A percentile compares a stretch with the other conserved stretches of the same genome.
Conservation (phyloP, 495 filamentous ascomycete species). For the Aspergillus carlsbadensis region DNA sequence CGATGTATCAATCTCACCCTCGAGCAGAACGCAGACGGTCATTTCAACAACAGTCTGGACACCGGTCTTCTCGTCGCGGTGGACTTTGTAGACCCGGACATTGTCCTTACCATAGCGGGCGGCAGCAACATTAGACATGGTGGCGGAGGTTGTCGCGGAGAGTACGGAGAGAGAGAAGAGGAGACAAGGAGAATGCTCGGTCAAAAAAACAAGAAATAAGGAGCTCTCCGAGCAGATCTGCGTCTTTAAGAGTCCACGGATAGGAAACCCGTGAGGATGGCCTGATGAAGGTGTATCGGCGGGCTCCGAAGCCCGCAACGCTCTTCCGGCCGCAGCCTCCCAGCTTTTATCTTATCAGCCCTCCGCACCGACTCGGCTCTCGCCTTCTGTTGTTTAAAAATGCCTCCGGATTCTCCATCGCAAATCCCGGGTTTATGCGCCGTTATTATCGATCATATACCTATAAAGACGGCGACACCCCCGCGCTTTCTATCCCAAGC, state of each 20-base stretch:
- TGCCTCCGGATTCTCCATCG: no score
- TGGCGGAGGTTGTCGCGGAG: not conserved
- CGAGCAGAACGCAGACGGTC: conserved; percentile 86
- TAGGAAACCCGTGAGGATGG: conserved; percentile 17
- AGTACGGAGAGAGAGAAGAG: conserved; percentile 1
- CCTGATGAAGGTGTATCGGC: conserved; percentile 32
- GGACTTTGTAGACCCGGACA: conserved; percentile 93
- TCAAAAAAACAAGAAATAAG: not conserved
- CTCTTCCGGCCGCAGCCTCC: conserved; percentile 30
- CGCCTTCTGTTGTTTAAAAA: not conserved
- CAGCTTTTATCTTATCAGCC: conserved; percentile 32
- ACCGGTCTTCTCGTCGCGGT: conserved; percentile 70
- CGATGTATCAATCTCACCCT: conserved; percentile 89
- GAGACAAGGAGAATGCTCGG: not conserved
- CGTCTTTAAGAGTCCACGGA: not conserved
- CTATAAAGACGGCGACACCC: no score
- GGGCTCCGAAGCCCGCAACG: conserved; percentile 45
- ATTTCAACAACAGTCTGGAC: conserved; percentile 88
- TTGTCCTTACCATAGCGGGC: conserved; percentile 96
- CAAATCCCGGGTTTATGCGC: no score
- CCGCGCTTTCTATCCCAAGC: no score
- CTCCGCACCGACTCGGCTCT: not conserved
- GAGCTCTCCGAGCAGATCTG: not conserved
- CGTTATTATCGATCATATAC: no score
- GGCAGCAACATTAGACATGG: conserved; percentile 52